phyloP scores from a whole-genome alignment of 345 rosid species.

The Arabidopsis suecica region DNA sequence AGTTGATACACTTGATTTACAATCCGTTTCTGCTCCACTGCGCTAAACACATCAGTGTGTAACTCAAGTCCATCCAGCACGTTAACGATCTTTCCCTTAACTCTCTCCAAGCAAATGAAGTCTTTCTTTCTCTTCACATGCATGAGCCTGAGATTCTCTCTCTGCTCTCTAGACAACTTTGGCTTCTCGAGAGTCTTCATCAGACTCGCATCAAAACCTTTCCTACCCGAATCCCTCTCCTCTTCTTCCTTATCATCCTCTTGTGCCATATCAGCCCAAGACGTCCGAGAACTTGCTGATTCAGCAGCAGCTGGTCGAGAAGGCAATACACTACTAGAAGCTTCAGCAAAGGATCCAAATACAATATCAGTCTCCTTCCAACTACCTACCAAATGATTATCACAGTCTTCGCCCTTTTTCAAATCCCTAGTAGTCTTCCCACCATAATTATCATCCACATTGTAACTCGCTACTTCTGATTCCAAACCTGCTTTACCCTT shows the following conservation, averaged over 20 bases:
- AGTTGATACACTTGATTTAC: constrained; percentile 56
- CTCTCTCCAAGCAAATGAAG: constrained; percentile 55
- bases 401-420: constrained; percentile 6
- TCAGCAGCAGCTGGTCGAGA: constrained; percentile 36
- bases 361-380: constrained; percentile 62
- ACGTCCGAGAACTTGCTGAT: constrained; percentile 53
- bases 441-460: constrained; percentile 9
- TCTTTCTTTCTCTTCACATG: constrained; percentile 56
- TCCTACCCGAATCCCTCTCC: constrained; percentile 44
- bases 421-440: neutral
- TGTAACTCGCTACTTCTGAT: constrained; percentile 28
- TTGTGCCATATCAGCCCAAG: constrained; percentile 99
- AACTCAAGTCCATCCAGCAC: constrained; percentile 67
- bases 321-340: constrained; percentile 45
- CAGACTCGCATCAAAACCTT: constrained; percentile 33
- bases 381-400: constrained; percentile 54
- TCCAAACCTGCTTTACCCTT: constrained; percentile 29
- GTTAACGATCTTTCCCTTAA: constrained; percentile 54
- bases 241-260: constrained; percentile 85
- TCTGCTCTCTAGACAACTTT: constrained; percentile 65
- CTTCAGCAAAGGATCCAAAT: constrained; percentile 50
- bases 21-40: constrained; percentile 65
- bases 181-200: constrained; percentile 63
- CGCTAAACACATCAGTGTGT: constrained; percentile 55
- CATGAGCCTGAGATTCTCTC: constrained; percentile 58